phyloP scores from a whole-genome alignment of 805 yeast genomes.

The Myxozyma vanderwaltii region DNA sequence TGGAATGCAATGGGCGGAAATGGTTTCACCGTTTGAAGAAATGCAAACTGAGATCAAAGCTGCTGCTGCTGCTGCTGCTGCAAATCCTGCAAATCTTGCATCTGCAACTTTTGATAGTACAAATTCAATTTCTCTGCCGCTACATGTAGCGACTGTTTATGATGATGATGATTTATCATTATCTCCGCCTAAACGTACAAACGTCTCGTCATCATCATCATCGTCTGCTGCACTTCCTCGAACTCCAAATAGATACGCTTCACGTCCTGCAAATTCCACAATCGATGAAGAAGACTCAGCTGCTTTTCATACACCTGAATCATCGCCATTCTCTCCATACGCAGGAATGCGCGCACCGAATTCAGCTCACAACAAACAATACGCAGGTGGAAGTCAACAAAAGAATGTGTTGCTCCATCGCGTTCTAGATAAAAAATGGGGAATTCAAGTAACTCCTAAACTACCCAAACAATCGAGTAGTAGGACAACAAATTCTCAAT shows the following conservation, averaged over 20 bases:
- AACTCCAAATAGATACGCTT: slow-evolving; percentile 4
- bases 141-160: not conserved
- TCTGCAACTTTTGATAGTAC: slow-evolving; percentile 25
- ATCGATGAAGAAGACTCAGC: slow-evolving; percentile 21
- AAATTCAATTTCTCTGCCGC: slow-evolving; percentile 20
- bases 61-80: not conserved
- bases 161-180: slow-evolving; percentile 13
- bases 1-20: slow-evolving; percentile 27
- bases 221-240: slow-evolving; percentile 9
- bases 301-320: slow-evolving; percentile 26
- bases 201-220: not conserved
- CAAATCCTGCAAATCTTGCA: too few relatives aligned
- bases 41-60: slow-evolving; percentile 18
- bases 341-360: slow-evolving; percentile 17
- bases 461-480: slow-evolving; percentile 1
- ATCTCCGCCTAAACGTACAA: slow-evolving; percentile 13
- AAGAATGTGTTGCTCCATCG: slow-evolving; percentile 38
- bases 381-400: slow-evolving; percentile 11
- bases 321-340: slow-evolving; percentile 32
- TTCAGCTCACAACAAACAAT: slow-evolving; percentile 6
- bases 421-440: slow-evolving; percentile 43
- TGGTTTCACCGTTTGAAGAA: slow-evolving; percentile 32
- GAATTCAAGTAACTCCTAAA: slow-evolving; percentile 43
- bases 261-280: slow-evolving; percentile 31
- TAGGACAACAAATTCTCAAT: not conserved